phyloP scores from a whole-genome alignment of 2,329 filamentous ascomycete genomes.

The Calonectria fujianensis region DNA sequence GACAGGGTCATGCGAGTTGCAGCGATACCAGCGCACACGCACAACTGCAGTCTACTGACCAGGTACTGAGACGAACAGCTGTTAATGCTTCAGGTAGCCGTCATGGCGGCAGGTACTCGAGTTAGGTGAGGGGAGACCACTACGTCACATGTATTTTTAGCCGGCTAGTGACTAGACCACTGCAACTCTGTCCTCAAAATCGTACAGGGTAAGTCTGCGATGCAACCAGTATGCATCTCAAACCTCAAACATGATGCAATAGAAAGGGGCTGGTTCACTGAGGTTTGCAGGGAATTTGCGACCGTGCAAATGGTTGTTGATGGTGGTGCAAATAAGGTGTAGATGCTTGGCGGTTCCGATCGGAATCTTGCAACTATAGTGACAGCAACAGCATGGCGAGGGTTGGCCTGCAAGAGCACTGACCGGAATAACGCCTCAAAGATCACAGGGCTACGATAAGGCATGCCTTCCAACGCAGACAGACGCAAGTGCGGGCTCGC shows the following conservation, averaged over 20 bases:
- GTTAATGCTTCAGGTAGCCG: slow-evolving; percentile 37
- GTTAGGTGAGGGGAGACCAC: not conserved
- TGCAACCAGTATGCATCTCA: slow-evolving; percentile 6
- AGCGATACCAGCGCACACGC: slow-evolving; percentile 26
- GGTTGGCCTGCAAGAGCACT: not conserved
- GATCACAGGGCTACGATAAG: not conserved
- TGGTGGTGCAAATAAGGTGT: not conserved
- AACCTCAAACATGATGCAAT: slow-evolving; percentile 24
- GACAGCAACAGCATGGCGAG: not conserved
- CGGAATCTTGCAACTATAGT: slow-evolving; percentile 22
- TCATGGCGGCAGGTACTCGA: slow-evolving; percentile 45
- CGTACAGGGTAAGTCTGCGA: slow-evolving; percentile 22
- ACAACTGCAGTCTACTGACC: slow-evolving; percentile 15
- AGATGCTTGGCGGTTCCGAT: slow-evolving; percentile 10
- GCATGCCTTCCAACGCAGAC: not conserved
- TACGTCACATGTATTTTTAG: slow-evolving; percentile 48
- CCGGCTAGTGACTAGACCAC: slow-evolving; percentile 48
- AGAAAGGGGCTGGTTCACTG: slow-evolving; percentile 23
- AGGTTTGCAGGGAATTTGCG: not conserved
- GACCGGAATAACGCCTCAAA: no score
- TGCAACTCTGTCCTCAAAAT: slow-evolving; percentile 23
- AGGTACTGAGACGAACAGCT: slow-evolving; percentile 24
- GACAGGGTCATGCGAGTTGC: slow-evolving; percentile 38
- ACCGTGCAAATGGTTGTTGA: not conserved
- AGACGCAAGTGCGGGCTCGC: not conserved